Conservation (phyloP, 257 asterid genomes). For the Solanum paucissectum region DNA sequence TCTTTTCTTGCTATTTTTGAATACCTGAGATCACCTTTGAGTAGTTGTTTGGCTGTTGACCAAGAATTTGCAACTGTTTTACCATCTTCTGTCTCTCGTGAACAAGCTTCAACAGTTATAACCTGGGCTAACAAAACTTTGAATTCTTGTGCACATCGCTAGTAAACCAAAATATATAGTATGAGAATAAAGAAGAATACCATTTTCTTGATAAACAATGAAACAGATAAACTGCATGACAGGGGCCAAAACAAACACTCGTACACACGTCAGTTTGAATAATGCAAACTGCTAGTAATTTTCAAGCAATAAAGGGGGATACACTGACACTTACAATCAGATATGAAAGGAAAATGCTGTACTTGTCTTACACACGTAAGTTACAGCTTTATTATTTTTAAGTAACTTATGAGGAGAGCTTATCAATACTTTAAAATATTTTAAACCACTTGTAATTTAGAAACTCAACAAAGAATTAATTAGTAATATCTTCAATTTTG, state of each 20-base stretch:
- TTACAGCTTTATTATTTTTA: neutral
- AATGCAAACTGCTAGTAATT: neutral
- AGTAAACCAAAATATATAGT: neutral
- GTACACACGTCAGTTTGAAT: neutral
- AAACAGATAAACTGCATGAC: neutral
- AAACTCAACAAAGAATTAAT: neutral
- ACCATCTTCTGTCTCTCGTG: slow-evolving; percentile 62
- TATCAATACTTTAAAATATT: neutral
- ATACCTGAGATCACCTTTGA: slow-evolving; percentile 68
- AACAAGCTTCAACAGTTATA: slow-evolving; percentile 51
- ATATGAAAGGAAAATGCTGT: neutral
- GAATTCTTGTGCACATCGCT: slow-evolving; percentile 66
- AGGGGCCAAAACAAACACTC: neutral
- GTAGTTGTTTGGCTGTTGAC: slow-evolving; percentile 75
- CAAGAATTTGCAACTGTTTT: slow-evolving; percentile 70
- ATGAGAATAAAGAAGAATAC: neutral
- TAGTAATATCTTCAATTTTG: neutral
- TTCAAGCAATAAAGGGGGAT: neutral
- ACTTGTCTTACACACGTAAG: neutral
- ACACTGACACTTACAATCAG: neutral
- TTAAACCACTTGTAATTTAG: neutral
- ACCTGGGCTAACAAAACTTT: slow-evolving; percentile 50
- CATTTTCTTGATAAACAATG: neutral
- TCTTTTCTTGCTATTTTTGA: slow-evolving; percentile 81
- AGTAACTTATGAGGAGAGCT: neutral